phyloP scores from a whole-genome alignment of 164 flowering plant genomes.

The Annona squamosa region DNA sequence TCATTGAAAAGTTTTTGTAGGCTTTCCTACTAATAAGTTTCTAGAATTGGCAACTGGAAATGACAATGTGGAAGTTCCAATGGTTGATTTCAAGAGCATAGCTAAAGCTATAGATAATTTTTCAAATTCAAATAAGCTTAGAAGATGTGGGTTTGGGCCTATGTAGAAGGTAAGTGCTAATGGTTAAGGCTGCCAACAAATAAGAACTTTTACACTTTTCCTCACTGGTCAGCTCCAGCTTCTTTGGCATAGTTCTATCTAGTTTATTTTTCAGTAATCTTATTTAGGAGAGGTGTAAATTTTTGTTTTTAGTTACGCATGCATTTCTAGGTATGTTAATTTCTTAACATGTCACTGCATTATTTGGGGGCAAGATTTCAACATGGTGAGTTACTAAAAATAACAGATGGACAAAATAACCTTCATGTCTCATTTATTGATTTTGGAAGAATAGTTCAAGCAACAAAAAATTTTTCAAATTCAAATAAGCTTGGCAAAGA shows the following conservation, averaged over 20 bases:
- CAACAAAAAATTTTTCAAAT: no score
- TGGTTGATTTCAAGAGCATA: neutral
- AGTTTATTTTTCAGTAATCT: no score
- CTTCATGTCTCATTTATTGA: no score
- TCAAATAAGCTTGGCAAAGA: no score
- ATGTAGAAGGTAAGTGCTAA: neutral
- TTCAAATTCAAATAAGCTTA: slow-evolving; percentile 1
- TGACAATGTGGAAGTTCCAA: neutral
- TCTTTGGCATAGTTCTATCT: neutral
- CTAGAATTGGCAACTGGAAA: neutral
- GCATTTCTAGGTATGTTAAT: no score
- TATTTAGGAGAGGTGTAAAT: no score
- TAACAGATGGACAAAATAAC: no score
- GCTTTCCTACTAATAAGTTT: neutral
- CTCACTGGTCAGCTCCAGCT: neutral
- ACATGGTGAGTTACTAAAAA: no score
- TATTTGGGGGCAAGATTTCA: no score
- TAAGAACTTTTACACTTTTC: neutral
- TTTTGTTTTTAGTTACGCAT: no score
- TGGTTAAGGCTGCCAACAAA: neutral
- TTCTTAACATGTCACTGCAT: no score
- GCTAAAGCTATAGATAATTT: neutral
- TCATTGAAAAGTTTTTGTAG: neutral
- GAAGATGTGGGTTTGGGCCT: slow-evolving; percentile 5
- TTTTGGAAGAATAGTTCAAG: no score